These are phyloP conservation scores for Rhodotorula kratochvilovae DNA, from an alignment of 768 basidiomycete genomes.

Conservation along the genomic window DNA sequence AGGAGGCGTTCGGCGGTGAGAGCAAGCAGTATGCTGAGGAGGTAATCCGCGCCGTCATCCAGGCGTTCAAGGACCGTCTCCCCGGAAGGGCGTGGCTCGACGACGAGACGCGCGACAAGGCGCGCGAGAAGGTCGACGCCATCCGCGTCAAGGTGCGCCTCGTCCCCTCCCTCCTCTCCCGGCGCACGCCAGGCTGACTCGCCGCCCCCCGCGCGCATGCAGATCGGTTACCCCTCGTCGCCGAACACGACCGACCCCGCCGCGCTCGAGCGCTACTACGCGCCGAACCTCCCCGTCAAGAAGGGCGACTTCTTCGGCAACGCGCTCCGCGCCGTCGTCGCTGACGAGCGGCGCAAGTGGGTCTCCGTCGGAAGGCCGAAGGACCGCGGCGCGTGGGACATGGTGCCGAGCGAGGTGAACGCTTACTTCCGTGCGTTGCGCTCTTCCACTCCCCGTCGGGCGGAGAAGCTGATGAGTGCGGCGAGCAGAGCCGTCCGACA, in stretches of 20 bases:
- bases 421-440: conserved; percentile 77
- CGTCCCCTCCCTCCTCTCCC: neutral
- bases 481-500: conserved; percentile 5
- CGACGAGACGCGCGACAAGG: conserved; percentile 67
- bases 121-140: conserved; percentile 65
- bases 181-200: too few species aligned
- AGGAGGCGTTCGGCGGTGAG: conserved; percentile 68
- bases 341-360: conserved; percentile 68
- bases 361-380: conserved; percentile 64
- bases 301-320: conserved; percentile 76
- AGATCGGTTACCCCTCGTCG: conserved; percentile 86
- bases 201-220: conserved; percentile 52
- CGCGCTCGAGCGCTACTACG: conserved; percentile 71
- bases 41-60: conserved; percentile 74
- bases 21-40: conserved; percentile 74
- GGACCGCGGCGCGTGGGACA: conserved; percentile 74
- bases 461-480: neutral
- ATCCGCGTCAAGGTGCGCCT: conserved; percentile 21
- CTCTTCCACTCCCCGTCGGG: conserved; percentile 53
- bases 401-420: conserved; percentile 79
- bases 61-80: conserved; percentile 75
- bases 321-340: conserved; percentile 62
- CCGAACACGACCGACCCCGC: conserved; percentile 71
- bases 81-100: conserved; percentile 86
- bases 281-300: conserved; percentile 58